Evolutionary conservation across 2,329 filamentous ascomycete species (phyloP).

Genomic region (Hypoxylon sp.): DNA sequence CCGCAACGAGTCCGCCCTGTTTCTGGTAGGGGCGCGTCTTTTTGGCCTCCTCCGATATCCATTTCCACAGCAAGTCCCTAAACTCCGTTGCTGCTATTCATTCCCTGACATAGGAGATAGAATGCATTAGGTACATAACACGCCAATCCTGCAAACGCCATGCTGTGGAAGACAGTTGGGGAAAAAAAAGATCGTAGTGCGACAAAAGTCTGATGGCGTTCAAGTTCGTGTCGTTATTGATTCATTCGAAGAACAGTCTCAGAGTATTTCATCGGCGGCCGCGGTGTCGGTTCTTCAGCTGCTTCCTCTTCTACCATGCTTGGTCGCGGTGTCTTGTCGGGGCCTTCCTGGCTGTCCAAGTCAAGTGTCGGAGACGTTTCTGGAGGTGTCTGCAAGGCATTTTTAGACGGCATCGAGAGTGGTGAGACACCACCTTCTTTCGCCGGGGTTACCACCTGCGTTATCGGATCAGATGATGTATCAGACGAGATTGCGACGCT

Average conservation of each 20-base stretch:
- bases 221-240: constrained; percentile 12
- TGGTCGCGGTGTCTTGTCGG: constrained; percentile 56
- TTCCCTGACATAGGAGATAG: constrained; percentile 38
- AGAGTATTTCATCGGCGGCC: constrained; percentile 40
- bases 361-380: constrained; percentile 38
- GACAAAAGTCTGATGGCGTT: background rate
- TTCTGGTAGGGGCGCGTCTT: constrained; percentile 24
- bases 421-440: constrained; percentile 49
- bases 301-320: constrained; percentile 30
- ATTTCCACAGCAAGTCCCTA: constrained; percentile 20
- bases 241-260: constrained; percentile 17
- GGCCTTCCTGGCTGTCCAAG: constrained; percentile 31
- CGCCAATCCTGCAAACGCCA: constrained; percentile 38
- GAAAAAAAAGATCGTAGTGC: constrained; percentile 29
- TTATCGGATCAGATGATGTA: constrained; percentile 59
- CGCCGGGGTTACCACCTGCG: constrained; percentile 60
- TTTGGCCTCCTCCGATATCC: constrained; percentile 17
- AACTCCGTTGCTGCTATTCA: constrained; percentile 40
- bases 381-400: constrained; percentile 42
- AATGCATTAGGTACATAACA: constrained; percentile 37
- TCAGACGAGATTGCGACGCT: constrained; percentile 69
- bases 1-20: constrained; percentile 30
- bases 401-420: constrained; percentile 33
- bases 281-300: constrained; percentile 53
- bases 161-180: constrained; percentile 34